Evolutionary conservation across 345 rosid genomes (phyloP).

Genomic region (rapeseed (Brassica napus)): Da-Ae NC_063435.1:29157001-29157500

Average conservation of each 20-base stretch:
- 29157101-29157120: background rate
- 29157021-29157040: constrained; percentile 9
- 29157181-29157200: background rate
- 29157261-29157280: constrained; percentile 28
- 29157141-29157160: background rate
- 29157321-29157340: background rate
- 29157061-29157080: constrained; percentile 37
- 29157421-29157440: constrained; percentile 71
- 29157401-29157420: constrained; percentile 35
- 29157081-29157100: background rate
- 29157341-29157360: background rate
- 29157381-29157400: background rate
- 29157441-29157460: constrained; percentile 74
- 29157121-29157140: constrained; percentile 28
- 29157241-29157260: constrained; percentile 29
- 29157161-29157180: constrained; percentile 4
- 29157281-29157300: constrained; percentile 21
- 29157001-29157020: background rate
- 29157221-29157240: constrained; percentile 15
- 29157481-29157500: constrained; percentile 58
- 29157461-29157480: constrained; percentile 85
- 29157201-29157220: constrained; percentile 13
- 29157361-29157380: background rate
- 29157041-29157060: constrained; percentile 18
- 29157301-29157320: constrained; percentile 18